phyloP scores from a whole-genome alignment of 768 basidiomycete genomes.

The Mycena olivaceomarginata region DNA sequence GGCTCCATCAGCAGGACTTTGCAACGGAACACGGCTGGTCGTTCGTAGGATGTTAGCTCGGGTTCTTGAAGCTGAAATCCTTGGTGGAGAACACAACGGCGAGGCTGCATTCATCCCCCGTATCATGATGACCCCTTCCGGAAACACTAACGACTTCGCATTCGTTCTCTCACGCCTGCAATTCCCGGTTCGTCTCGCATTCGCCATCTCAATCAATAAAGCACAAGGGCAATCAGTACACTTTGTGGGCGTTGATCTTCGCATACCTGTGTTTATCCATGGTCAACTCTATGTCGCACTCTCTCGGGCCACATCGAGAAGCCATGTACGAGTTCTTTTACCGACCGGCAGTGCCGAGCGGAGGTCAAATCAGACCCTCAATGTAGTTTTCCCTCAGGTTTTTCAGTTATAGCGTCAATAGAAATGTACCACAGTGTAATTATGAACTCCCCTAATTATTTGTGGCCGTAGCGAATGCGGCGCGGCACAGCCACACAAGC shows the following conservation, averaged over 20 bases:
- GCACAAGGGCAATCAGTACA: constrained; percentile 14
- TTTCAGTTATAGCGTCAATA: neutral
- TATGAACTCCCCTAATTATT: too few relatives aligned
- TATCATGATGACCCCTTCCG: neutral
- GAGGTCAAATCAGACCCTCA: neutral
- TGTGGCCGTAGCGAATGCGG: too few relatives aligned
- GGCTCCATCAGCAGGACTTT: neutral
- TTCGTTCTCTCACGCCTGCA: neutral
- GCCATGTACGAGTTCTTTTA: too few relatives aligned
- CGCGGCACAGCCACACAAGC: too few relatives aligned
- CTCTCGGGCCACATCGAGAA: neutral
- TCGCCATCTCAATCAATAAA: constrained; percentile 11
- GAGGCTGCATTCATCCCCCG: constrained; percentile 1
- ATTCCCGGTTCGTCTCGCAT: neutral
- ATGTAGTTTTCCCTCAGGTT: neutral
- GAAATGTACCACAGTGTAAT: too few relatives aligned
- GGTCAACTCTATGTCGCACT: constrained; percentile 1
- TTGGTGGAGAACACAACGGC: constrained; percentile 7
- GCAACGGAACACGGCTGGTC: constrained; percentile 14
- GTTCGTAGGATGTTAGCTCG: neutral
- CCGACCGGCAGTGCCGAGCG: neutral
- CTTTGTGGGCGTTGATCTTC: constrained; percentile 2
- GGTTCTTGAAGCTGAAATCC: constrained; percentile 6
- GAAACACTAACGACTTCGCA: constrained; percentile 1
- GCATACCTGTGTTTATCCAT: neutral